These are phyloP conservation scores for Monosporascus sp. DNA, from an alignment of 2,329 filamentous ascomycete species.

Conservation along the genomic window DNA sequence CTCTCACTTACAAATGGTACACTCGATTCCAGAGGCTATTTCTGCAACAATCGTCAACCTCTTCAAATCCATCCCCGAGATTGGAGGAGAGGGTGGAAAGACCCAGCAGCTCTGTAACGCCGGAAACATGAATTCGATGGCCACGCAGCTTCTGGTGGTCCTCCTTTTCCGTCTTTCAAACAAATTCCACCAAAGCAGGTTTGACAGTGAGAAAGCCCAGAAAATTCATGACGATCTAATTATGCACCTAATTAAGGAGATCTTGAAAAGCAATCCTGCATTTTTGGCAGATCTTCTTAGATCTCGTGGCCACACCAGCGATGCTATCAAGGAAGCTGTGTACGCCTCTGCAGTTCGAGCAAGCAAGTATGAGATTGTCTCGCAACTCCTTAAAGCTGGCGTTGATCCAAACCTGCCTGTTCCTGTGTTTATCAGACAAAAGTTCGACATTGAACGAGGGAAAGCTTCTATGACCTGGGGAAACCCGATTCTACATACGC, in stretches of 20 bases:
- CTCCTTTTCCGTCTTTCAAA: constrained; percentile 4
- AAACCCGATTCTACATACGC: fast-evolving
- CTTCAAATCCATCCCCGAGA: background rate
- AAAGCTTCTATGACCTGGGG: too few species aligned
- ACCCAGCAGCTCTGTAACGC: background rate
- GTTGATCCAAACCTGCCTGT: constrained; percentile 1
- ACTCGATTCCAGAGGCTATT: too few species aligned
- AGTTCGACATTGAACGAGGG: too few species aligned
- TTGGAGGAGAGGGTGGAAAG: background rate
- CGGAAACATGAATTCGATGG: background rate
- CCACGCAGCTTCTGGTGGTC: constrained; percentile 1
- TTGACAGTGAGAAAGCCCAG: too few species aligned
- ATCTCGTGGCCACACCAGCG: background rate
- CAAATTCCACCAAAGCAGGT: background rate
- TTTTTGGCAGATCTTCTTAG: background rate
- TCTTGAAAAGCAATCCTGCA: background rate
- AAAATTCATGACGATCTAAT: fast-evolving
- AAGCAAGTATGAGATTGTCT: background rate
- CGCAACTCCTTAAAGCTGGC: constrained; percentile 4
- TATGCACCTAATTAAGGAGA: background rate
- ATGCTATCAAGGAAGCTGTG: constrained; percentile 3
- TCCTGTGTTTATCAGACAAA: fast-evolving
- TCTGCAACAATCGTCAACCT: background rate
- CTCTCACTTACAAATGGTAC: too few species aligned
- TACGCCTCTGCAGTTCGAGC: constrained; percentile 2